Conservation (phyloP, 2,329 filamentous ascomycete species). For the Drechslerella coelobrocha region DNA sequence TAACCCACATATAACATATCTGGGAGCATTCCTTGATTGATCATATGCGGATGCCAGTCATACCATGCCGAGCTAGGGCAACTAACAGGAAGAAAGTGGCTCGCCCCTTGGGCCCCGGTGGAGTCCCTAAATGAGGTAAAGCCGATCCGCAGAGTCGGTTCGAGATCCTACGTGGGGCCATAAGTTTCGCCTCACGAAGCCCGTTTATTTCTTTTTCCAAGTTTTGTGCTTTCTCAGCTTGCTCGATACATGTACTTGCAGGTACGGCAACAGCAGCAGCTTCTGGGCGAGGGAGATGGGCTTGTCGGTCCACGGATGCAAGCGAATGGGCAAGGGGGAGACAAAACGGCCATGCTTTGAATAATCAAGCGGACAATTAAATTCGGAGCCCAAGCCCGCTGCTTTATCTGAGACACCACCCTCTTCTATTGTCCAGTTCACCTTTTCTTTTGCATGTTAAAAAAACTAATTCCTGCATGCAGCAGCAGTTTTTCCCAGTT, state of each 20-base stretch:
- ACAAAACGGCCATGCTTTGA: constrained; percentile 39
- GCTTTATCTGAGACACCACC: constrained; percentile 39
- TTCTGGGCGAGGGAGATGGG: constrained; percentile 9
- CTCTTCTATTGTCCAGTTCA: constrained; percentile 3
- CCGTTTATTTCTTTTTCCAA: constrained; percentile 38
- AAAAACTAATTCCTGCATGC: constrained; percentile 10
- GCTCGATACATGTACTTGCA: not conserved
- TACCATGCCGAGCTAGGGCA: no score
- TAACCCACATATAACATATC: constrained; percentile 9
- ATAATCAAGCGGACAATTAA: constrained; percentile 46
- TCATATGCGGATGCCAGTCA: not conserved
- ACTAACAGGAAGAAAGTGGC: not conserved
- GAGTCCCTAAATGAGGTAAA: constrained; percentile 27
- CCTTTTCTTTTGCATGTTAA: constrained; percentile 2
- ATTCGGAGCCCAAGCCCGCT: constrained; percentile 46
- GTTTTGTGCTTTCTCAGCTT: constrained; percentile 5
- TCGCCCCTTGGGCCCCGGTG: constrained; percentile 23
- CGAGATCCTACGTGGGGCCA: constrained; percentile 49
- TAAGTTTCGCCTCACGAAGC: constrained; percentile 35
- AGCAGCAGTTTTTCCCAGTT: not conserved
- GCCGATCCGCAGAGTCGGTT: constrained; percentile 43
- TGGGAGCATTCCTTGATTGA: constrained; percentile 1
- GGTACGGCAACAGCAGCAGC: not conserved
- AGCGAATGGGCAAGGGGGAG: constrained; percentile 41
- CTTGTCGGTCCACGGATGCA: constrained; percentile 46